A percentile compares a stretch with the other conserved stretches of the same genome.
Evolutionary conservation across 129 eudicot genomes (phyloP).

Genomic region (Daucus carota): DNA sequence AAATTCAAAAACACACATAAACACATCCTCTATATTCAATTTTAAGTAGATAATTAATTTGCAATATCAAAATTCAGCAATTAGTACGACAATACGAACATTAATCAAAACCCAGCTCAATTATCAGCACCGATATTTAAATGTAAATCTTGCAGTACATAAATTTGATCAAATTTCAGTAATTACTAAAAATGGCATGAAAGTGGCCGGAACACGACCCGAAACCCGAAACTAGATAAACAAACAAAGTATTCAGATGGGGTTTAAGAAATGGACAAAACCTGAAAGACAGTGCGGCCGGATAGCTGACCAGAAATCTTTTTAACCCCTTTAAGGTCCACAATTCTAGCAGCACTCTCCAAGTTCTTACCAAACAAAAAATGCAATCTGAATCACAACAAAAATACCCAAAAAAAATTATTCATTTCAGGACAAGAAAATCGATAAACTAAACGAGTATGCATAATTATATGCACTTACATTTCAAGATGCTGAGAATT

Average conservation of each 20-base stretch:
- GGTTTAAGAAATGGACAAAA: background rate
- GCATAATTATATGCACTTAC: slow-evolving; percentile 33
- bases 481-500: slow-evolving; percentile 52
- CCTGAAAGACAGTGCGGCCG: slow-evolving; percentile 79
- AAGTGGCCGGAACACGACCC: background rate
- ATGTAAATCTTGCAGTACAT: too few relatives aligned
- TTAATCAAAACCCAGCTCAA: background rate
- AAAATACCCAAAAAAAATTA: background rate
- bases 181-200: background rate
- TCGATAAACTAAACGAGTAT: background rate
- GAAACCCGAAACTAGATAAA: too few relatives aligned
- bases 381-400: background rate
- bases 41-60: background rate
- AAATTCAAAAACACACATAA: background rate
- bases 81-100: background rate
- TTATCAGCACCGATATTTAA: too few relatives aligned
- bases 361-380: slow-evolving; percentile 67
- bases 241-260: background rate
- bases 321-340: slow-evolving; percentile 75
- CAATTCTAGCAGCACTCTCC: slow-evolving; percentile 78
- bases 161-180: background rate
- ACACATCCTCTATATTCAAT: background rate
- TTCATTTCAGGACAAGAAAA: background rate
- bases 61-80: background rate
- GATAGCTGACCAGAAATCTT: slow-evolving; percentile 56